phyloP scores from a whole-genome alignment of 1,284 basidiomycete species.

The Clitocybe nebularis region DNA sequence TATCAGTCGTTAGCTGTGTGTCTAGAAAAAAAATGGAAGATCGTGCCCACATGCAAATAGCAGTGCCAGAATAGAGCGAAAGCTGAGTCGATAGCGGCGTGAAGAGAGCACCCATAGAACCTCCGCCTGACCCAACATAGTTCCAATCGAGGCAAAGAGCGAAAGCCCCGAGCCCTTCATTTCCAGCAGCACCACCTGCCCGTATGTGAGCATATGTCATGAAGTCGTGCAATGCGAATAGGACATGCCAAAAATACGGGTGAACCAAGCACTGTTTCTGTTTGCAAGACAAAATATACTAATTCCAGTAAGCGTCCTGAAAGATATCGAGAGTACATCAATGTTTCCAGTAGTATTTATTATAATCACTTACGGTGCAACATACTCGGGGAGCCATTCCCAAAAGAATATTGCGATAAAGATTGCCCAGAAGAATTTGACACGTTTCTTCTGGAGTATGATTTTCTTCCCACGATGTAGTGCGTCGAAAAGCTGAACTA shows the following conservation, averaged over 20 bases:
- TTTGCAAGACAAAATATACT: conserved; percentile 58
- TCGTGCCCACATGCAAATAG: conserved; percentile 35
- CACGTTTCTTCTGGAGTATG: conserved; percentile 46
- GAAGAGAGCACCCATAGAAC: conserved; percentile 40
- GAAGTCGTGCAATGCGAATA: neutral
- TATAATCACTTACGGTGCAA: conserved; percentile 22
- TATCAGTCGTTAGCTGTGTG: conserved; percentile 12
- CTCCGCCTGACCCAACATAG: conserved; percentile 43
- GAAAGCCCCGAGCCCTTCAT: conserved; percentile 49
- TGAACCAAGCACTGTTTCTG: conserved; percentile 48
- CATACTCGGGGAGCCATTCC: conserved; percentile 43
- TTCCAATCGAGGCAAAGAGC: conserved; percentile 59
- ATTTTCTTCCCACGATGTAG: conserved; percentile 48
- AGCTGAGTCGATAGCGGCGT: conserved; percentile 40
- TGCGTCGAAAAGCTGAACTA: conserved; percentile 53
- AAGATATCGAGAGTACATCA: neutral
- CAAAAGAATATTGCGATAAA: conserved; percentile 50
- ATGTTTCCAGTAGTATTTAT: neutral
- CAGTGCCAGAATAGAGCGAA: conserved; percentile 32
- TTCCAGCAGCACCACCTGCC: conserved; percentile 38
- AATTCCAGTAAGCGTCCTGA: conserved; percentile 46
- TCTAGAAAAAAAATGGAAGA: neutral
- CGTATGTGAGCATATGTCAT: conserved; percentile 8
- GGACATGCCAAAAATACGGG: conserved; percentile 46
- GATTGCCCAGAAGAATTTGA: conserved; percentile 54